phyloP scores from a whole-genome alignment of 2,329 filamentous ascomycete species.

The Pestalotiopsis fici region DNA sequence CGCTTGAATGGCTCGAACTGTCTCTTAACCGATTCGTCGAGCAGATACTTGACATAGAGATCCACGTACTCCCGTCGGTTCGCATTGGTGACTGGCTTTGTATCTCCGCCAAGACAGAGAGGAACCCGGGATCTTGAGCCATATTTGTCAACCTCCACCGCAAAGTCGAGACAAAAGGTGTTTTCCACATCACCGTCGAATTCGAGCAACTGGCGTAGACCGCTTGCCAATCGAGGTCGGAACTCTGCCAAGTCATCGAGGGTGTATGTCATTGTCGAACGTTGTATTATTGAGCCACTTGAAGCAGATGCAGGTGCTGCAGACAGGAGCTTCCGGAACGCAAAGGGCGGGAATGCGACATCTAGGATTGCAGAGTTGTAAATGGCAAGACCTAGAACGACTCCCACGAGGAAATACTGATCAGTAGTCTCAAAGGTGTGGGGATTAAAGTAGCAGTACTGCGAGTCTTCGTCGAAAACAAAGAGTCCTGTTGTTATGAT shows the following conservation, averaged over 20 bases:
- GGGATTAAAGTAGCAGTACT: conserved; percentile 91
- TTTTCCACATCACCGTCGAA: conserved; percentile 82
- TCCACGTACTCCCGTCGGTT: conserved; percentile 88
- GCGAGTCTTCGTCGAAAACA: conserved; percentile 86
- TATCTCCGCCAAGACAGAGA: conserved; percentile 74
- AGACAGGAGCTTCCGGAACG: conserved; percentile 83
- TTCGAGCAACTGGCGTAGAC: conserved; percentile 75
- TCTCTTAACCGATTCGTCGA: conserved; percentile 75
- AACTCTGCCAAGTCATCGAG: conserved; percentile 84
- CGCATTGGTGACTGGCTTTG: conserved; percentile 74
- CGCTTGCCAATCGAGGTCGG: conserved; percentile 72
- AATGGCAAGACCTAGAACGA: conserved; percentile 84
- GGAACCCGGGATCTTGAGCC: conserved; percentile 67
- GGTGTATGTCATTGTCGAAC: conserved; percentile 69
- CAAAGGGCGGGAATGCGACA: conserved; percentile 83
- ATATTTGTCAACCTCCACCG: conserved; percentile 75
- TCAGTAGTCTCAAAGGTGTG: conserved; percentile 88
- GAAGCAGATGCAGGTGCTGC: conserved; percentile 66
- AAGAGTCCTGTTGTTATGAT: conserved; percentile 70
- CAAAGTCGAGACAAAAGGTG: conserved; percentile 81
- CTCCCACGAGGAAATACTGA: conserved; percentile 88
- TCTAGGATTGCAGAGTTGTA: conserved; percentile 95
- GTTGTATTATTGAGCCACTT: conserved; percentile 56
- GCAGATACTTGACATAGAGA: conserved; percentile 76
- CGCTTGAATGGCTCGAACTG: conserved; percentile 95